Base-by-base conservation (phyloP, 768 basidiomycete species). In the Lactarius evosmus region DNA sequence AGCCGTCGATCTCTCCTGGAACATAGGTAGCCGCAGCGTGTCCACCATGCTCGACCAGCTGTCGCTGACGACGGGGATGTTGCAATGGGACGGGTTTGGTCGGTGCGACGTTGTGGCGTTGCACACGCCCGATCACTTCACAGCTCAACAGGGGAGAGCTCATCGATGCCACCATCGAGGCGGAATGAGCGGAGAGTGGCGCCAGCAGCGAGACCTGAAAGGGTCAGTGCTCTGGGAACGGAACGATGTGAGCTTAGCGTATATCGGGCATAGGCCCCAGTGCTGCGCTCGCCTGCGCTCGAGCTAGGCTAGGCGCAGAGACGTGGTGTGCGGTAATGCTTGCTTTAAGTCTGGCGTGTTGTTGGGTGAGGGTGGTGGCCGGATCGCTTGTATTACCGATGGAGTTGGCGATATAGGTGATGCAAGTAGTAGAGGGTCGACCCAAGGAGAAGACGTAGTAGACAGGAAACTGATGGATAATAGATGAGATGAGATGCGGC, bases 31-130 rank as follows among this genome's bases (percentile, higher is more conserved):
- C 66, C 93, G 78, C 0, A 96, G 96, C 0, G 96, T 99, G 73
- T 92, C 95, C 72, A 95, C 94, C 88, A 97, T 97, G 78, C 87
- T 93, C 34, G 96, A 94, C 96, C 96, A 99, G 77, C 89, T 94
- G 67, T 90, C 91, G 56, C 85, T 85, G 27, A 86, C 79, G 77
- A 80, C 80, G n/a, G n/a, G n/a, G n/a, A n/a, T n/a, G n/a, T n/a
- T n/a, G n/a, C n/a, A n/a, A n/a, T n/a, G n/a, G n/a, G n/a, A n/a
- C n/a, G n/a, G n/a, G n/a, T n/a, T n/a, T n/a, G n/a, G n/a, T n/a
- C n/a, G n/a, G n/a, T n/a, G n/a, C n/a, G n/a, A n/a, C n/a, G n/a
- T n/a, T n/a, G n/a, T n/a, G n/a, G n/a, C n/a, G n/a, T n/a, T n/a
- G n/a, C n/a, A n/a, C n/a, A n/a, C n/a, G n/a, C n/a, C n/a, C n/a